phyloP scores from a whole-genome alignment of 352 stramenopile genomes.

The Phytopythium montanum region DNA sequence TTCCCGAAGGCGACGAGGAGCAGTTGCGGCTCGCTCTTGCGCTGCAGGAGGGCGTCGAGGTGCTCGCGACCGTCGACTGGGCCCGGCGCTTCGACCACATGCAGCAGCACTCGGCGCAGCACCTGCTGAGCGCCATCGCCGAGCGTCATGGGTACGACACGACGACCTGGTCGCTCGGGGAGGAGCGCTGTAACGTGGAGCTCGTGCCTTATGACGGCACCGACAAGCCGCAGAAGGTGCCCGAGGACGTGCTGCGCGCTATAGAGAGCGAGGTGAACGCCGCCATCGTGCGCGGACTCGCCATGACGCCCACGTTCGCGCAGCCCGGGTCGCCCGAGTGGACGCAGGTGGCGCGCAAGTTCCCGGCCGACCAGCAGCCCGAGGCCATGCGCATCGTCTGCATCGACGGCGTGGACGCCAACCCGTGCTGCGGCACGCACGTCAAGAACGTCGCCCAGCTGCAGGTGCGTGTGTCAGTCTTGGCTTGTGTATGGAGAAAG shows the following conservation, averaged over 20 bases:
- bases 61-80: conserved; percentile 70
- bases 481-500: too few species aligned
- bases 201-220: conserved; percentile 39
- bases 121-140: conserved; percentile 84
- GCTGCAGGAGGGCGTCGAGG: conserved; percentile 42
- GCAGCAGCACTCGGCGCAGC: conserved; percentile 89
- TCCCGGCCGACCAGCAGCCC: conserved; percentile 46
- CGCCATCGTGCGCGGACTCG: conserved; percentile 53
- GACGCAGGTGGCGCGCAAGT: conserved; percentile 57
- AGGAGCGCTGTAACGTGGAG: conserved; percentile 77
- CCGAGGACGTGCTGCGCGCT: conserved; percentile 29
- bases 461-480: conserved; percentile 25
- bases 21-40: conserved; percentile 5
- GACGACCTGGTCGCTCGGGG: conserved; percentile 73
- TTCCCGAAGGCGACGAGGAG: conserved; percentile 14
- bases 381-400: conserved; percentile 77
- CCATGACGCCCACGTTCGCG: conserved; percentile 57
- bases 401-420: conserved; percentile 80
- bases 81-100: conserved; percentile 82
- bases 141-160: conserved; percentile 71
- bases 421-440: conserved; percentile 89
- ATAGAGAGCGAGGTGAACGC: conserved; percentile 81
- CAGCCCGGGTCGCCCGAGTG: conserved; percentile 48
- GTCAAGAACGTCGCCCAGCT: conserved; percentile 70
- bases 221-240: conserved; percentile 25